Evolutionary conservation across 2,329 filamentous ascomycete species (phyloP).

Genomic region (Clathrospora elynae): DNA sequence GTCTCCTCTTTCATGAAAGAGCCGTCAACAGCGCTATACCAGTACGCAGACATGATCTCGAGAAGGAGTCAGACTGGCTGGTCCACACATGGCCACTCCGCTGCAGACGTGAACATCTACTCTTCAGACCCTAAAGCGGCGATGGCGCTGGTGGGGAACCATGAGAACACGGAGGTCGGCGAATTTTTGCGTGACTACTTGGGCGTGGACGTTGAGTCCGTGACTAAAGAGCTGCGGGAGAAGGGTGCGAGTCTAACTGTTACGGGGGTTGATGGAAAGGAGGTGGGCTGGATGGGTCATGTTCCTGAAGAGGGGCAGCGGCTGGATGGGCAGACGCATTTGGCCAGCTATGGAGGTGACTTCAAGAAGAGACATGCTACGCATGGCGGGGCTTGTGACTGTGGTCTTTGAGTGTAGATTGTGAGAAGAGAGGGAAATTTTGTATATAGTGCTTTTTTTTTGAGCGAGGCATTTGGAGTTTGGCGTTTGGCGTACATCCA

Average conservation of each 20-base stretch:
- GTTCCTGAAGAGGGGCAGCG: conserved; percentile 50
- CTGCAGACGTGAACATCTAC: conserved; percentile 96
- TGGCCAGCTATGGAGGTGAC: conserved; percentile 46
- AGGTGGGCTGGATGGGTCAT: conserved; percentile 52
- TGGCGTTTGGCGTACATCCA: no score
- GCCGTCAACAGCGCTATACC: conserved; percentile 62
- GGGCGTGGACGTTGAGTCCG: conserved; percentile 73
- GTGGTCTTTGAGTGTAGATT: conserved; percentile 34
- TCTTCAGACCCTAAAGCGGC: conserved; percentile 70
- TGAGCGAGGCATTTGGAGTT: no score
- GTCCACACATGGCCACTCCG: conserved; percentile 87
- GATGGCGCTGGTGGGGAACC: conserved; percentile 74
- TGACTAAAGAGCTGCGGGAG: conserved; percentile 75
- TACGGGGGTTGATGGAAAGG: conserved; percentile 31
- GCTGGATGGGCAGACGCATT: conserved; percentile 54
- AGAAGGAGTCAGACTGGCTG: conserved; percentile 88
- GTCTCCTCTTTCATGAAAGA: conserved; percentile 67
- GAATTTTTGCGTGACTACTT: conserved; percentile 80
- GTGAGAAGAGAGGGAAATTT: no score
- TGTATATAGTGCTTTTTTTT: no score
- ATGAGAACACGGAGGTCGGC: conserved; percentile 94
- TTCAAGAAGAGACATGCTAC: conserved; percentile 41
- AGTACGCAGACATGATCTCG: conserved; percentile 84
- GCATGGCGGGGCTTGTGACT: conserved; percentile 39
- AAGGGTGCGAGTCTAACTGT: conserved; percentile 52